Base-by-base conservation (phyloP, 108 stramenopile species). In the Nitzschia putrida region DNA sequence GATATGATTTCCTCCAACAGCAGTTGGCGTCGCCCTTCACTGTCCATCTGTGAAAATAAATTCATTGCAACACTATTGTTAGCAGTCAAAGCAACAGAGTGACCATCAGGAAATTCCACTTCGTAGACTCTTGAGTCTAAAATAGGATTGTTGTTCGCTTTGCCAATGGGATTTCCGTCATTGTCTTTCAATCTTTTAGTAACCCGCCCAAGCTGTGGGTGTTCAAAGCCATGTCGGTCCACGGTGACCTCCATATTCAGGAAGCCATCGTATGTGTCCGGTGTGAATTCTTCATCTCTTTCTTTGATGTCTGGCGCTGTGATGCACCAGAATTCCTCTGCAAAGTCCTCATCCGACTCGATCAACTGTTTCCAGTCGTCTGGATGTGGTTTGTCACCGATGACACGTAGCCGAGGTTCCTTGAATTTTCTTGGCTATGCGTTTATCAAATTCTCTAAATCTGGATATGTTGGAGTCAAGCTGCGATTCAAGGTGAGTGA, bases 121-220 rank as follows among this genome's bases (percentile, higher is more conserved):
- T 79, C 79, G 53, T 73, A 82, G 7, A 61, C 21, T 8, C 50
- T n/a, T 0, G 78, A 73, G 29, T 81, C 80, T 26, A 85, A 69
- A 6, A 85, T n/a, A 43, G 80, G 84, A 34, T 81, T 81, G 12
- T 51, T n/a, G 51, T 85, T 45, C 2, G 54, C 2, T 0, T 45
- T 42, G 0, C 85, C 85, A 44, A 86, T 68, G 8, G 39, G 39
- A 0, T 61, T 57, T 10, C 85, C 80, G 1, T 69, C 68, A 43
- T 26, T 21, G 26, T 69, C 68, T 34, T 37, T 59, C 9, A 71
- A 12, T 47, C 70, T 12, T 47, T 71, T 71, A 4, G 49, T 63
- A 12, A 71, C 70, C 40, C 68, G 16, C 10, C 38, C 67, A 34
- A 41, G 21, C 8, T 13, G 4, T 10, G 40, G 45, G 7, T 26